phyloP scores from a whole-genome alignment of 179 eudicot species.

The Dionaea muscipula region DNA sequence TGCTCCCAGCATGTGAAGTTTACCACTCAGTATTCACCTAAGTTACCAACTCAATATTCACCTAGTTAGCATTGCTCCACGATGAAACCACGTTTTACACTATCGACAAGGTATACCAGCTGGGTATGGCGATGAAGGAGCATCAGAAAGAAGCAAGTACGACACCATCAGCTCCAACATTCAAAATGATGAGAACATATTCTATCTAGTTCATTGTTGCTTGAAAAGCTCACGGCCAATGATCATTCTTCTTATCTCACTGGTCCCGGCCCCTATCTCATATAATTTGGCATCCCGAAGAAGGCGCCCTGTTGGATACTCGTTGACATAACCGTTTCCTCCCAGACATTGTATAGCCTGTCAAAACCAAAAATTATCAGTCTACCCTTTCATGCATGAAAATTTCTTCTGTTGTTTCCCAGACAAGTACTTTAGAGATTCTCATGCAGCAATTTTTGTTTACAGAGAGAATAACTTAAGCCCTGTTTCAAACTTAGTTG shows the following conservation, averaged over 20 bases:
- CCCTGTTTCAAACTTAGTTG: no score
- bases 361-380: constrained; percentile 5
- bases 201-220: constrained; percentile 31
- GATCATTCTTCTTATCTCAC: constrained; percentile 85
- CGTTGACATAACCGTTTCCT: constrained; percentile 91
- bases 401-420: no score
- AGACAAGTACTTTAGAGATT: no score
- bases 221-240: constrained; percentile 81
- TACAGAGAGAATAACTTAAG: no score
- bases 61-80: no score
- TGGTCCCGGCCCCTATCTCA: constrained; percentile 96
- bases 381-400: no score
- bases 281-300: constrained; percentile 91
- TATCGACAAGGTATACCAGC: no score
- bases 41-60: no score
- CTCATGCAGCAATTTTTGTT: no score
- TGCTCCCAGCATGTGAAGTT: no score
- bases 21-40: no score
- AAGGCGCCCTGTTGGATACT: constrained; percentile 85
- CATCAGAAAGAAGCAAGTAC: background rate
- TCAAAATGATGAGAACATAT: background rate
- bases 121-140: background rate
- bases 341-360: constrained; percentile 99
- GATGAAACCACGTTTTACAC: no score
- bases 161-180: background rate